Conservation (phyloP, 805 yeast genomes). For the Candida pini region DNA sequence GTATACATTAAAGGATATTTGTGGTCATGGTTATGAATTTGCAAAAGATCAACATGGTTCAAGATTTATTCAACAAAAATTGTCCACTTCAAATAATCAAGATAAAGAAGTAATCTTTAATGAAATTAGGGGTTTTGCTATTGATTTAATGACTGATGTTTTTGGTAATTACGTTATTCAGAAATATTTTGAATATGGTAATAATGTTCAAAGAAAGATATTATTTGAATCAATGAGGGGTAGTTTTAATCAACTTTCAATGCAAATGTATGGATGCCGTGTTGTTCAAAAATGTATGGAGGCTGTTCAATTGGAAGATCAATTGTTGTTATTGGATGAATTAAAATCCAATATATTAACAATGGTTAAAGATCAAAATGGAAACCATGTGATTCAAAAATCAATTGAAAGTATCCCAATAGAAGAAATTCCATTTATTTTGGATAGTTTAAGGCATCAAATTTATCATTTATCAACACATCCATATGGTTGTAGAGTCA, state of each 20-base stretch:
- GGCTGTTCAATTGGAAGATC: constrained; percentile 57
- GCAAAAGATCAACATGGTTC: constrained; percentile 97
- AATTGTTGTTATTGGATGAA: constrained; percentile 64
- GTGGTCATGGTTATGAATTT: constrained; percentile 86
- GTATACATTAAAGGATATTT: constrained; percentile 64
- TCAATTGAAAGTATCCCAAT: constrained; percentile 84
- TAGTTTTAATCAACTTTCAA: constrained; percentile 64
- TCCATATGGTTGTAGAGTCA: constrained; percentile 96
- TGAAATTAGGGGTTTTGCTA: constrained; percentile 70
- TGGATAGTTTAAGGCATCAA: constrained; percentile 61
- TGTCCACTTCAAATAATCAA: constrained; percentile 60
- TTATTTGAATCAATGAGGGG: constrained; percentile 70
- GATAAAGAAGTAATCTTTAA: constrained; percentile 74
- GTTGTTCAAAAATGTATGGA: constrained; percentile 94
- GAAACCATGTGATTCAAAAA: constrained; percentile 96
- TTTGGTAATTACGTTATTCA: constrained; percentile 97
- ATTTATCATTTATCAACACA: constrained; percentile 87
- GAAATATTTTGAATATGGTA: constrained; percentile 83
- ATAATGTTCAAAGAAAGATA: constrained; percentile 58
- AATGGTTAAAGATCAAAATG: constrained; percentile 92
- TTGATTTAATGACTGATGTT: constrained; percentile 88
- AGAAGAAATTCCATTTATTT: constrained; percentile 60
- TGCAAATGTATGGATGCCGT: constrained; percentile 97
- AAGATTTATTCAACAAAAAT: constrained; percentile 87
- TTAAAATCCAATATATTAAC: constrained; percentile 50